Evolutionary conservation across 2,329 filamentous ascomycete species (phyloP).

Genomic region (Fusarium sp.): DNA sequence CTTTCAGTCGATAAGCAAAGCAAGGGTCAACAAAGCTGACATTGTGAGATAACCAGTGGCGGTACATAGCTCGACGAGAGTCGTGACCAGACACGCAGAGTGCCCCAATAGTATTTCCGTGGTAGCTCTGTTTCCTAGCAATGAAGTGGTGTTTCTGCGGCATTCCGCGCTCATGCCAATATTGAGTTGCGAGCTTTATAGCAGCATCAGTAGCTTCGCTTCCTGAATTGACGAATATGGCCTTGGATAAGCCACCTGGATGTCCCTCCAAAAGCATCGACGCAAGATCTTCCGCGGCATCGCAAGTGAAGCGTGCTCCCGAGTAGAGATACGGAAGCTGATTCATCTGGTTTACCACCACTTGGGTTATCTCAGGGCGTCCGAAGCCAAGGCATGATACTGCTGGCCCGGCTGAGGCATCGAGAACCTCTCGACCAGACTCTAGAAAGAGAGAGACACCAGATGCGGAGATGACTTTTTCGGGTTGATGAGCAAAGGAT

Average conservation of each 20-base stretch:
- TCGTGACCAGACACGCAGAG: slow-evolving; percentile 54
- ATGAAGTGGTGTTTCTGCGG: slow-evolving; percentile 57
- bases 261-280: slow-evolving; percentile 41
- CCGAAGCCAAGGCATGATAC: slow-evolving; percentile 8
- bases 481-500: not conserved
- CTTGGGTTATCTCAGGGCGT: not conserved
- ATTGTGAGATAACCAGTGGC: slow-evolving; percentile 32
- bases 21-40: slow-evolving; percentile 44
- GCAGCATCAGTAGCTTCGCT: slow-evolving; percentile 5
- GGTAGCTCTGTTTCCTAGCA: slow-evolving; percentile 60
- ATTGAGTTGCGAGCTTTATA: slow-evolving; percentile 42
- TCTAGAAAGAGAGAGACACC: slow-evolving; percentile 8
- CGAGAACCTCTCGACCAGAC: slow-evolving; percentile 7
- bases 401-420: slow-evolving; percentile 5
- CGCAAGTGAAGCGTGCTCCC: slow-evolving; percentile 31
- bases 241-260: slow-evolving; percentile 6
- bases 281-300: slow-evolving; percentile 49
- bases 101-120: slow-evolving; percentile 63
- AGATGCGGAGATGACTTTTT: slow-evolving; percentile 3
- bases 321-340: slow-evolving; percentile 31
- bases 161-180: slow-evolving; percentile 57
- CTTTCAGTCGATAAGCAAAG: slow-evolving; percentile 31
- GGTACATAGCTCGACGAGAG: slow-evolving; percentile 25
- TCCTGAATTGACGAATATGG: slow-evolving; percentile 7
- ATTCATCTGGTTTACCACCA: slow-evolving; percentile 10